These are phyloP conservation scores for Senna siamea DNA, from an alignment of 306 rosid species.

Conservation along the genomic window DNA sequence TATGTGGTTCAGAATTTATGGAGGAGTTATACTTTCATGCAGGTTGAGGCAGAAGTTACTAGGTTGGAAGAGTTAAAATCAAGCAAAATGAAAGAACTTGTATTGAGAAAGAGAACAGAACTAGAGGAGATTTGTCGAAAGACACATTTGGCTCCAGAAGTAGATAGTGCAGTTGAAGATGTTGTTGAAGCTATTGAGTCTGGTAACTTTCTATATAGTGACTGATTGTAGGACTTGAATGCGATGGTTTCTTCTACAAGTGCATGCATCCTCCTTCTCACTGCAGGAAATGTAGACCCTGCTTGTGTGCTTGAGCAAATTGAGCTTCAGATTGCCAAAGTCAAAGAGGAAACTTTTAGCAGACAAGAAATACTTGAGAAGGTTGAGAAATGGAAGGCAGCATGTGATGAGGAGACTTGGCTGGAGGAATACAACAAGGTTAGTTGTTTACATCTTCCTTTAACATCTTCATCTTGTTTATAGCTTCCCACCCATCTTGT, in stretches of 20 bases:
- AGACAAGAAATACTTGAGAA: conserved; percentile 93
- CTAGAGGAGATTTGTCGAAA: conserved; percentile 89
- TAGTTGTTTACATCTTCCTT: conserved; percentile 40
- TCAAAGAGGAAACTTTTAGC: conserved; percentile 92
- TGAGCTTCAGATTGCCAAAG: conserved; percentile 79
- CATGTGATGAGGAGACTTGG: conserved; percentile 98
- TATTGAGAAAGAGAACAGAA: conserved; percentile 82
- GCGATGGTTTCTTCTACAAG: conserved; percentile 20
- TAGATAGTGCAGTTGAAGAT: conserved; percentile 70
- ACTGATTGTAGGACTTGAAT: conserved; percentile 12
- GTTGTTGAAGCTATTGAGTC: conserved; percentile 83
- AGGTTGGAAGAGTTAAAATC: conserved; percentile 85
- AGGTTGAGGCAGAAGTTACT: conserved; percentile 95
- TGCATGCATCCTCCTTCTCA: conserved; percentile 31
- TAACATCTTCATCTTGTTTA: conserved; percentile 6
- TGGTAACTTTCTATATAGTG: conserved; percentile 50
- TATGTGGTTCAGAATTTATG: conserved; percentile 27
- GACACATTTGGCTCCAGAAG: conserved; percentile 83
- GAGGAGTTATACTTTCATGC: conserved; percentile 33
- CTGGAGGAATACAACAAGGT: conserved; percentile 98
- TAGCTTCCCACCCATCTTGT: conserved; percentile 13
- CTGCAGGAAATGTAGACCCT: conserved; percentile 81
- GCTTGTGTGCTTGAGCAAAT: conserved; percentile 81
- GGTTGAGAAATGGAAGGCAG: conserved; percentile 90
- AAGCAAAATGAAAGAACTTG: conserved; percentile 98